Base-by-base conservation (phyloP, 306 rosid genomes). In the Arachis stenosperma region DNA sequence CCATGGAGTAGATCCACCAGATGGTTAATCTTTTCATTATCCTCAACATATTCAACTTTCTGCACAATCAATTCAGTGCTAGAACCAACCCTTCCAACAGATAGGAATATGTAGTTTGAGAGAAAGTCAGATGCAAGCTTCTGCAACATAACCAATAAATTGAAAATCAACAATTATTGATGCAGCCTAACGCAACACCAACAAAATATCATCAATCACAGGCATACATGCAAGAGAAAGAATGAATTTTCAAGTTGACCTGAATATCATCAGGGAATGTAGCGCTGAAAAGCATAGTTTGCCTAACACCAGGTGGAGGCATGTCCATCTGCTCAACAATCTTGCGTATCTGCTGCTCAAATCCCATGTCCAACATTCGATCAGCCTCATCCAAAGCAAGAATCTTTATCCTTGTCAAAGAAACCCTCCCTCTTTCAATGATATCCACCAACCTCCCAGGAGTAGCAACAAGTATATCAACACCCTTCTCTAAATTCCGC, bases 81-180 rank as follows among this genome's bases (percentile, higher is more conserved):
- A 9, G 98, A 94, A 54, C 98, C 98, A 80, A 91, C 97, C 78
- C 92, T 91, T 87, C 98, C 98, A 73, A 91, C 96, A 76, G 98
- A 81, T 69, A 94, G 78, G 79, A 94, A 91, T 46, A 94, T 81
- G 69, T 94, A 93, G 63, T 75, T 75, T 27, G 95, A 80, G 44
- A 94, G 86, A 83, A 94, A 91, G 70, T 91, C 98, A 5, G 96
- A 81, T 3, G 98, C 96, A 61, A 94, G 86, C 75, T 87, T 91
- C 98, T 94, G 91, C 86, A 79, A 6, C 44, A 79, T 10, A 29
- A 22, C 6, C 36, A 51, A 61, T 54, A 12, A 15, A 22, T 17
- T 39, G 40, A 46, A 71, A 39, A 33, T 33, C 37, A 33, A 33
- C 37, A 8, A 27, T 15, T 47, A 29, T 1, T 7, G 6, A 68